Evolutionary conservation across 176 grass and related monocot genomes (phyloP).

Genomic region (Aegilops tauschii): DNA sequence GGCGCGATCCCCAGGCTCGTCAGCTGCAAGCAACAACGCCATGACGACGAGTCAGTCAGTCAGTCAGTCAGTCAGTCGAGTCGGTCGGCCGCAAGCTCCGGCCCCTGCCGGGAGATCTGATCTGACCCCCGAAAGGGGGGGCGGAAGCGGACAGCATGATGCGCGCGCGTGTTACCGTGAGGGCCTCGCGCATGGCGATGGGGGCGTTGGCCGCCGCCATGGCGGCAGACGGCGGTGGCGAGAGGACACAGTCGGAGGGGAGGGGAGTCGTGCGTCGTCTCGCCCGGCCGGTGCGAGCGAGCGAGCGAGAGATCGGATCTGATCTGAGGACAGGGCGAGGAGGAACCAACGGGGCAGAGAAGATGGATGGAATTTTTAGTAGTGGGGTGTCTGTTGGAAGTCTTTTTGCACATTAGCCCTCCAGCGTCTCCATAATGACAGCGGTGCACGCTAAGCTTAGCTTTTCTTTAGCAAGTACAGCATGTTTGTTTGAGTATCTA

Average conservation of each 20-base stretch:
- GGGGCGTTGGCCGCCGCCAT: slow-evolving; percentile 98
- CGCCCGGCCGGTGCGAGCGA: slow-evolving; percentile 8
- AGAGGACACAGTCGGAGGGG: not conserved
- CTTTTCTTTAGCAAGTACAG: too few relatives aligned
- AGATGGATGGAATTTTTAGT: slow-evolving; percentile 10
- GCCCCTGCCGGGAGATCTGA: not conserved
- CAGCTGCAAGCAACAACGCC: slow-evolving; percentile 47
- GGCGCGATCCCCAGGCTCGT: slow-evolving; percentile 90
- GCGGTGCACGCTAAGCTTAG: not conserved
- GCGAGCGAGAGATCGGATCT: slow-evolving; percentile 39
- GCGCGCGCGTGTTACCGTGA: slow-evolving; percentile 56
- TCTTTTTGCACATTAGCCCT: not conserved
- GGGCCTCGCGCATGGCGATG: slow-evolving; percentile 88
- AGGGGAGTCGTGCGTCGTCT: not conserved
- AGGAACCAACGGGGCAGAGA: not conserved
- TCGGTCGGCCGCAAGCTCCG: not conserved
- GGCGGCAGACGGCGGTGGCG: slow-evolving; percentile 31
- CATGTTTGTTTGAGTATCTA: too few relatives aligned
- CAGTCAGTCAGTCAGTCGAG: not conserved
- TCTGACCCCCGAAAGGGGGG: not conserved
- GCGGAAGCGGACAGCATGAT: not conserved
- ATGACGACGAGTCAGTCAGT: not conserved
- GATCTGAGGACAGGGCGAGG: slow-evolving; percentile 30
- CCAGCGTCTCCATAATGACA: not conserved
- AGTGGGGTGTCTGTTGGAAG: slow-evolving; percentile 21